Evolutionary conservation across 208 protist genomes (phyloP).

Genomic region (Crithidia thermophila): DNA sequence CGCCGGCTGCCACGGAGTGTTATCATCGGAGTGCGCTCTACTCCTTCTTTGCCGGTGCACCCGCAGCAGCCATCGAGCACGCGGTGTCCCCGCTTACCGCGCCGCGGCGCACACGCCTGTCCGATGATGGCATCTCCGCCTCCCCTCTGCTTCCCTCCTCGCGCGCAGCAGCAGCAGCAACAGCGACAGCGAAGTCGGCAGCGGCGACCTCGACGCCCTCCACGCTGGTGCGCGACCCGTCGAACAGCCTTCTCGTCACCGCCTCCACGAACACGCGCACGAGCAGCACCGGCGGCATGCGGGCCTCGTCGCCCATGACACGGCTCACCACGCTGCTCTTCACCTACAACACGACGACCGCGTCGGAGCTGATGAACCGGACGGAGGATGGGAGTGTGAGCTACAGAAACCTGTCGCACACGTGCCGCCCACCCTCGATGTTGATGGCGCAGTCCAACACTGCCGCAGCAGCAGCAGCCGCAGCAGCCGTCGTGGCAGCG

Average conservation of each 20-base stretch:
- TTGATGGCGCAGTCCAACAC: not conserved
- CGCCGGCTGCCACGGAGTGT: slow-evolving; percentile 14
- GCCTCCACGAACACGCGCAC: slow-evolving; percentile 3
- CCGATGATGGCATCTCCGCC: no score
- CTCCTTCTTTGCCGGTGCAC: slow-evolving; percentile 14
- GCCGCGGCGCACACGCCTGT: no score
- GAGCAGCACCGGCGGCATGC: not conserved
- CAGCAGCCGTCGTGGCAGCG: no score
- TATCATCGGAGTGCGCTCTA: slow-evolving; percentile 20
- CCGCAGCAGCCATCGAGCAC: no score
- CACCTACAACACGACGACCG: slow-evolving; percentile 3
- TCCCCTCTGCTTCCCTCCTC: not conserved
- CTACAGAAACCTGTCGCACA: not conserved
- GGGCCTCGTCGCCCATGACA: slow-evolving; percentile 8
- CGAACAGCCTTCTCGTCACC: slow-evolving; percentile 1
- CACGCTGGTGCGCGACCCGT: not conserved
- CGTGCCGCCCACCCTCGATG: not conserved
- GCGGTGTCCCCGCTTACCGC: not conserved
- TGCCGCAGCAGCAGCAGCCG: not conserved
- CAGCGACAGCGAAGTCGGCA: not conserved
- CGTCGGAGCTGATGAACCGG: not conserved
- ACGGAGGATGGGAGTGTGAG: not conserved
- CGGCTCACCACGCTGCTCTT: slow-evolving; percentile 5
- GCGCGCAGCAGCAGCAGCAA: not conserved
- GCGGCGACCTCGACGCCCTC: no score